Conservation (phyloP, 2,329 filamentous ascomycete genomes). For the Parasarocladium wereldwijsianum region DNA sequence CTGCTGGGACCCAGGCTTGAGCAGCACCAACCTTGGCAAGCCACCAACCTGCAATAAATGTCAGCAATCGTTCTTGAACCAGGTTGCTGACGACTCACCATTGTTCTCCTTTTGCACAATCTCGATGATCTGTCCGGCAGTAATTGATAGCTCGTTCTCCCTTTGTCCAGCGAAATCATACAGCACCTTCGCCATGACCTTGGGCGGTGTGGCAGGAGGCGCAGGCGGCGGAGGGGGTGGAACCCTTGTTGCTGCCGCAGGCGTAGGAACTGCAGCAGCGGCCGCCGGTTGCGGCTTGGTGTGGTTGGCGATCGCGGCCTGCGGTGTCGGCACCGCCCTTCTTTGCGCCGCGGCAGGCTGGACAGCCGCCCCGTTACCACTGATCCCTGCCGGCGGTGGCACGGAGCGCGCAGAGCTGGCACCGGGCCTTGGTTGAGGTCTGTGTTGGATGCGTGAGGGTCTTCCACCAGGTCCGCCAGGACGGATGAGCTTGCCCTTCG, state of each 20-base stretch:
- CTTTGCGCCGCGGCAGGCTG: slow-evolving; percentile 8
- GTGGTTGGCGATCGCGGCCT: slow-evolving; percentile 19
- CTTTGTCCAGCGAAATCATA: slow-evolving; percentile 84
- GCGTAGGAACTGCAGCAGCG: slow-evolving; percentile 28
- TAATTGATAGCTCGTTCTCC: slow-evolving; percentile 72
- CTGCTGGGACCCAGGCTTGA: slow-evolving; percentile 90
- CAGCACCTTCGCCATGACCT: slow-evolving; percentile 74
- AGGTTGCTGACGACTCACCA: slow-evolving; percentile 40
- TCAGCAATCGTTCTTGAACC: slow-evolving; percentile 11
- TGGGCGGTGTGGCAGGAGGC: slow-evolving; percentile 38
- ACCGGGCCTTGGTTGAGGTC: slow-evolving; percentile 27
- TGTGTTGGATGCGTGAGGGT: slow-evolving; percentile 53
- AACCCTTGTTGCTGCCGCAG: slow-evolving; percentile 27
- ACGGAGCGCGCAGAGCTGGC: slow-evolving; percentile 16
- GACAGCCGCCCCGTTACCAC: slow-evolving; percentile 13
- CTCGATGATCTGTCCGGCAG: slow-evolving; percentile 67
- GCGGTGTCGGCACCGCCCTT: slow-evolving; percentile 14
- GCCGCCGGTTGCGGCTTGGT: slow-evolving; percentile 35
- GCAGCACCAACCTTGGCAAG: slow-evolving; percentile 57
- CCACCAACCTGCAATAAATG: slow-evolving; percentile 72
- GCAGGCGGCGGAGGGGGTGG: slow-evolving; percentile 56
- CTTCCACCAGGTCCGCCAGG: slow-evolving; percentile 75
- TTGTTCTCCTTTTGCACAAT: slow-evolving; percentile 92
- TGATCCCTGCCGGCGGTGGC: slow-evolving; percentile 18
- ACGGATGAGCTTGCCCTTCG: slow-evolving; percentile 80